Percentiles rank a stretch among this genome's conserved stretches.
These are phyloP conservation scores for Botryotinia convoluta DNA, from an alignment of 2,329 filamentous ascomycete species.

Conservation along the genomic window DNA sequence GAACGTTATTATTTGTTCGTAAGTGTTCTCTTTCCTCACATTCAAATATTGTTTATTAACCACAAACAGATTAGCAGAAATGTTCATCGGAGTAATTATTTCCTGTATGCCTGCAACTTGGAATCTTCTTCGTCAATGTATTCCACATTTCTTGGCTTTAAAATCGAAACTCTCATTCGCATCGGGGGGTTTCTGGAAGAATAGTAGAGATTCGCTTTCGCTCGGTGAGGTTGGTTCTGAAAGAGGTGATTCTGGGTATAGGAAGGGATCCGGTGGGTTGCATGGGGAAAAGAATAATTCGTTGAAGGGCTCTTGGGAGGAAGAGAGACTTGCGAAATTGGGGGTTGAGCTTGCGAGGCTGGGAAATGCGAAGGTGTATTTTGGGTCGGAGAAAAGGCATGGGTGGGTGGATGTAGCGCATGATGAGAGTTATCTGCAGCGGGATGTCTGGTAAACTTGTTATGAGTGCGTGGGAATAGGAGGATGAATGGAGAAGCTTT, in stretches of 20 bases:
- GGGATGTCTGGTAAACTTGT: background rate
- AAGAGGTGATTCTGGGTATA: background rate
- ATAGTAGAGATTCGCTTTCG: no score
- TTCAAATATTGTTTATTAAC: background rate
- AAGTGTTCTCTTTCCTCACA: background rate
- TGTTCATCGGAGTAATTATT: background rate
- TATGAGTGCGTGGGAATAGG: background rate
- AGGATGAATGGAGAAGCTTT: background rate
- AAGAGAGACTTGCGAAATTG: background rate
- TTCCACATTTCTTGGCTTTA: background rate
- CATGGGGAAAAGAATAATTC: background rate
- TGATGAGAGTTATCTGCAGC: background rate
- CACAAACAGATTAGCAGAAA: background rate
- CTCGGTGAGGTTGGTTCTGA: background rate
- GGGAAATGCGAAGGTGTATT: background rate
- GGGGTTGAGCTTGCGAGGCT: background rate
- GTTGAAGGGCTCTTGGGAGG: background rate
- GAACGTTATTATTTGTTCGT: background rate
- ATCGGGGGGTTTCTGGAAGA: background rate
- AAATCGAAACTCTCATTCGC: background rate
- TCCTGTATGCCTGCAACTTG: background rate
- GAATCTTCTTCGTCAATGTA: background rate
- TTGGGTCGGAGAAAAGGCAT: background rate
- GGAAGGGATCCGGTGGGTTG: background rate
- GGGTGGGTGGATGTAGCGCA: background rate